phyloP scores from a whole-genome alignment of 2,329 filamentous ascomycete genomes.

The Didymella lethalis region DNA sequence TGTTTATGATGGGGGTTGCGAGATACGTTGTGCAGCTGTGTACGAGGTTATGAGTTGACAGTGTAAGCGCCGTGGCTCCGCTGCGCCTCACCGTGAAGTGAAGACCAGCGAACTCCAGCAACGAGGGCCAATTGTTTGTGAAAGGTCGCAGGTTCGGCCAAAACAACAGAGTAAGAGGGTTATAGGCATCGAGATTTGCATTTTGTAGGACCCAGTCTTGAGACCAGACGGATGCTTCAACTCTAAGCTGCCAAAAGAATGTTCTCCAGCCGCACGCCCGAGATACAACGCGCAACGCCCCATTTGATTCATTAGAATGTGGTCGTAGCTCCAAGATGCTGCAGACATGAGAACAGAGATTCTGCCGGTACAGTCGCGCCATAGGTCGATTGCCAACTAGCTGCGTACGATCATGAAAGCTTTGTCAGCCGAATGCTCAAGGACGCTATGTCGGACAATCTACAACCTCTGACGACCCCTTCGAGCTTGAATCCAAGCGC shows the following conservation, averaged over 20 bases:
- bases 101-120: neutral
- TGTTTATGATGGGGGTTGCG: neutral
- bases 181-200: neutral
- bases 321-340: neutral
- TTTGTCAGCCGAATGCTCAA: neutral
- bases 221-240: neutral
- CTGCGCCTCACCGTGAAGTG: slow-evolving; percentile 6
- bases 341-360: neutral
- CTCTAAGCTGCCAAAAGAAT: neutral
- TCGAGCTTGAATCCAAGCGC: neutral
- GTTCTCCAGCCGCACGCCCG: no score
- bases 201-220: neutral
- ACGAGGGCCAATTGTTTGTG: neutral
- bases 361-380: neutral
- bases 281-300: neutral
- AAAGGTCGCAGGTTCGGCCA: neutral
- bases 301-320: neutral
- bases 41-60: neutral
- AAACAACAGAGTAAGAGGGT: neutral
- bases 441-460: neutral
- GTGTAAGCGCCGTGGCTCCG: slow-evolving; percentile 11
- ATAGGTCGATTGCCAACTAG: neutral
- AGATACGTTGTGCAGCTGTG: neutral
- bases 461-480: neutral
- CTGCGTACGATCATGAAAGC: neutral